Percentiles rank a stretch among this genome's conserved stretches.
Evolutionary conservation across 352 stramenopile genomes (phyloP).

Genomic region (Aphanomyces euteiches): DNA sequence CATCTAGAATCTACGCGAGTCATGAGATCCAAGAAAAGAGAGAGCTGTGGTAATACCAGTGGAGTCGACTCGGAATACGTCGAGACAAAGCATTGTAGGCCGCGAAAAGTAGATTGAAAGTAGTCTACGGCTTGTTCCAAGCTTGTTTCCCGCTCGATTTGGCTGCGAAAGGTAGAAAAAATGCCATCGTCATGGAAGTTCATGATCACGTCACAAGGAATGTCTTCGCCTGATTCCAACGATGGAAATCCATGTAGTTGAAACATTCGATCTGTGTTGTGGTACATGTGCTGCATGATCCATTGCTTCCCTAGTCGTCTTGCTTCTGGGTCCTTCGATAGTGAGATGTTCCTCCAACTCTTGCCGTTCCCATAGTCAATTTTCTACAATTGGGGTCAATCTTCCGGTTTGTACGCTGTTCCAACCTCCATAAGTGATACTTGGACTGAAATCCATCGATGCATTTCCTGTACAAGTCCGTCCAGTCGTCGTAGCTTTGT

Average conservation of each 20-base stretch:
- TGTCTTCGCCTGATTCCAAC: neutral
- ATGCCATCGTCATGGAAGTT: neutral
- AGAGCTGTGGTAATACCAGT: neutral
- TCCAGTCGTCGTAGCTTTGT: neutral
- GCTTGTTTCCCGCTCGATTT: neutral
- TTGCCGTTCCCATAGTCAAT: neutral
- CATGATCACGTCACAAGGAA: neutral
- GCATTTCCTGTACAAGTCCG: neutral
- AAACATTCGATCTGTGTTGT: conserved; percentile 19
- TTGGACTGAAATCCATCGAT: neutral
- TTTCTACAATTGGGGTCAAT: neutral
- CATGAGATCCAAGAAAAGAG: neutral
- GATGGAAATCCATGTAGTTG: conserved; percentile 1
- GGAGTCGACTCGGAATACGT: neutral
- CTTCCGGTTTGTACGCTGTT: neutral
- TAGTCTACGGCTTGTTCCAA: neutral
- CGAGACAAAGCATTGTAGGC: neutral
- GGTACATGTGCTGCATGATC: conserved; percentile 17
- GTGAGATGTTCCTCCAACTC: conserved; percentile 14
- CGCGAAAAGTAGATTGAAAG: neutral
- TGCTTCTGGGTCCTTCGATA: neutral
- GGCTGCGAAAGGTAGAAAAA: neutral
- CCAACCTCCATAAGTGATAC: neutral
- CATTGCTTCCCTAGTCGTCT: conserved; percentile 18
- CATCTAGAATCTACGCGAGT: neutral